A percentile compares a stretch with the other conserved stretches of the same genome.
Evolutionary conservation across 2,329 filamentous ascomycete species (phyloP).

Genomic region (Aspergillus eucalypticola): DNA sequence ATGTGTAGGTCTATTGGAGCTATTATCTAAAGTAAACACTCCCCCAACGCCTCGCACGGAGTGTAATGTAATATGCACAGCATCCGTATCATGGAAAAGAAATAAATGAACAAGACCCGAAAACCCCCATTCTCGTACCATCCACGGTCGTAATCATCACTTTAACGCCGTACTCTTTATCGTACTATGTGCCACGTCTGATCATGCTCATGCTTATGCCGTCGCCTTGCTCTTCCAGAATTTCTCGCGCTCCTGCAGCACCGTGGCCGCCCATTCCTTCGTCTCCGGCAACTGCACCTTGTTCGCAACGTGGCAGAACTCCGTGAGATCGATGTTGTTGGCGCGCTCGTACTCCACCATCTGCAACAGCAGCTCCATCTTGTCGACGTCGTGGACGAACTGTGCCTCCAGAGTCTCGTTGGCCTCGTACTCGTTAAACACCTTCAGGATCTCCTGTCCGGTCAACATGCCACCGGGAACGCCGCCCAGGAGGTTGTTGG

Average conservation of each 20-base stretch:
- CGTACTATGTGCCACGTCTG: background rate
- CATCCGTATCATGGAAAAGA: background rate
- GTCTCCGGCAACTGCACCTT: slow-evolving; percentile 76
- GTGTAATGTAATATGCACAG: too few species aligned
- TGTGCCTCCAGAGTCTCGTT: slow-evolving; percentile 77
- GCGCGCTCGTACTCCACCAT: slow-evolving; percentile 94
- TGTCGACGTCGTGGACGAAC: slow-evolving; percentile 96
- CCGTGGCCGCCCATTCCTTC: slow-evolving; percentile 72
- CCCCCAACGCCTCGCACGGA: too few species aligned
- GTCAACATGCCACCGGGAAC: slow-evolving; percentile 68
- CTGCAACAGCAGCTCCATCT: slow-evolving; percentile 91
- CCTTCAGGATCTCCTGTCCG: slow-evolving; percentile 69
- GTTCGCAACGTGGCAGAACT: slow-evolving; percentile 78
- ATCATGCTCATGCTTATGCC: slow-evolving; percentile 5
- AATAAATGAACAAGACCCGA: slow-evolving; percentile 1
- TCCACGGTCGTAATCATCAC: slow-evolving; percentile 3
- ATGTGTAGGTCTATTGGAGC: too few species aligned
- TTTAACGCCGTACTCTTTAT: slow-evolving; percentile 11
- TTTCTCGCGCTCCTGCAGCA: slow-evolving; percentile 72
- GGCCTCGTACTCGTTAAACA: slow-evolving; percentile 97
- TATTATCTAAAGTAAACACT: too few species aligned
- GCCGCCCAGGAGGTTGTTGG: slow-evolving; percentile 67
- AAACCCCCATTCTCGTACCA: background rate
- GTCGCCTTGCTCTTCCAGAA: slow-evolving; percentile 61
- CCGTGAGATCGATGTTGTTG: slow-evolving; percentile 72